Percentiles rank a stretch among this genome's conserved stretches.
Conservation (phyloP, 139 green algal species). For the Prasinococcaceae sp. region DNA sequence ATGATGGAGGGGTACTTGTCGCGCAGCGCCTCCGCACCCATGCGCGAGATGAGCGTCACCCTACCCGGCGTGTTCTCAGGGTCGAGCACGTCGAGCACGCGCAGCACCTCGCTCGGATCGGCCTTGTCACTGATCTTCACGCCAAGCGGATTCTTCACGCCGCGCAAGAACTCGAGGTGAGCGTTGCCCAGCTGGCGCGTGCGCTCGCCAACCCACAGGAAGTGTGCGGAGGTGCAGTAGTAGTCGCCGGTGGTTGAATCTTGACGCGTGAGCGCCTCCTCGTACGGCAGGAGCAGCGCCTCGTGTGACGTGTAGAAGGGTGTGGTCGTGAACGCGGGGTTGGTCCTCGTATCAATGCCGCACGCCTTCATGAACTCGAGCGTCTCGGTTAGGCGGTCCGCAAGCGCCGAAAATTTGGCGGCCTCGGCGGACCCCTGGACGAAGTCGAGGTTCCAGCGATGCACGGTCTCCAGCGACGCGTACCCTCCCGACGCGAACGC, state of each 20-base stretch:
- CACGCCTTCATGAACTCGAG: constrained; percentile 89
- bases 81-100: constrained; percentile 79
- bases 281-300: constrained; percentile 92
- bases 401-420: constrained; percentile 66
- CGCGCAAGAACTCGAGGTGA: constrained; percentile 92
- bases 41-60: constrained; percentile 85
- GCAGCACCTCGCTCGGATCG: constrained; percentile 73
- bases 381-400: constrained; percentile 73
- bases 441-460: constrained; percentile 96
- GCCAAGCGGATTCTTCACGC: constrained; percentile 87
- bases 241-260: constrained; percentile 73
- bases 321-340: constrained; percentile 72
- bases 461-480: constrained; percentile 74
- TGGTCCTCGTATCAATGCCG: constrained; percentile 60
- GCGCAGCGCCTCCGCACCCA: constrained; percentile 78
- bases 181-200: constrained; percentile 92
- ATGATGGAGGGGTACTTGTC: constrained; percentile 25
- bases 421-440: constrained; percentile 75
- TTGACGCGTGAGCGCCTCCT: constrained; percentile 79
- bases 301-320: constrained; percentile 94
- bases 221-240: constrained; percentile 91
- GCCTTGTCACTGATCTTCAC: constrained; percentile 94
- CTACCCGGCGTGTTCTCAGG: constrained; percentile 83
- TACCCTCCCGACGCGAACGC: constrained; percentile 92
- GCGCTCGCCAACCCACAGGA: constrained; percentile 95